These are phyloP conservation scores for Clarireedia paspali DNA, from an alignment of 2,329 filamentous ascomycete genomes.

Conservation along the genomic window DNA sequence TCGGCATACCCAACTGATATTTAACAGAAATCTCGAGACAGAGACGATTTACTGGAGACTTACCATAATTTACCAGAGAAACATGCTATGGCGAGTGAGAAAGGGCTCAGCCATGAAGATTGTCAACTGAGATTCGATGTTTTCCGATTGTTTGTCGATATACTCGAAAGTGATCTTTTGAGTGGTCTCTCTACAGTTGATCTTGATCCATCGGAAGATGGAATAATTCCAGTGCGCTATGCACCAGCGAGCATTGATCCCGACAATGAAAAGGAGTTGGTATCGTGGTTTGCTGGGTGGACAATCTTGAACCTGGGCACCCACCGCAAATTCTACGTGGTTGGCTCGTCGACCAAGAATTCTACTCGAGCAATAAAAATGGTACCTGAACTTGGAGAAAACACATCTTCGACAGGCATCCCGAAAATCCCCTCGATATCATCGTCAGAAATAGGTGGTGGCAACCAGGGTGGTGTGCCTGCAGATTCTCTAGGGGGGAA, in stretches of 20 bases:
- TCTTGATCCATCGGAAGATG: constrained; percentile 10
- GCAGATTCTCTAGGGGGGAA: too few relatives aligned
- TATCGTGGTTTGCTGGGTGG: constrained; percentile 59
- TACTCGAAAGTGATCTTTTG: constrained; percentile 8
- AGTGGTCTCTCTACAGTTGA: constrained; percentile 7
- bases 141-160: constrained; percentile 13
- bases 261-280: constrained; percentile 53
- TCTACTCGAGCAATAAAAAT: background rate
- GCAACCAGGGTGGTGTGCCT: too few relatives aligned
- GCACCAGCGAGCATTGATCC: constrained; percentile 42
- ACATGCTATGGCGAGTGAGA: constrained; percentile 18
- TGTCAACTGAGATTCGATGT: constrained; percentile 21
- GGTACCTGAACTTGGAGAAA: background rate
- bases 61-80: constrained; percentile 19
- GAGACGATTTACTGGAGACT: constrained; percentile 16
- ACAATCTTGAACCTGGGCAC: constrained; percentile 40
- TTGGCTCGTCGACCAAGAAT: constrained; percentile 33
- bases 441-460: too few relatives aligned
- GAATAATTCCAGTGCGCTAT: constrained; percentile 36
- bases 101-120: constrained; percentile 18
- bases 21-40: constrained; percentile 21
- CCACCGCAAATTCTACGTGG: constrained; percentile 46
- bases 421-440: background rate
- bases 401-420: background rate
- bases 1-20: background rate